Evolutionary conservation across 225 moss, liverwort and hornwort genomes (phyloP), one percentile per base, ranked within the genome.

Genomic region (Polytrichum formosum): DNA sequence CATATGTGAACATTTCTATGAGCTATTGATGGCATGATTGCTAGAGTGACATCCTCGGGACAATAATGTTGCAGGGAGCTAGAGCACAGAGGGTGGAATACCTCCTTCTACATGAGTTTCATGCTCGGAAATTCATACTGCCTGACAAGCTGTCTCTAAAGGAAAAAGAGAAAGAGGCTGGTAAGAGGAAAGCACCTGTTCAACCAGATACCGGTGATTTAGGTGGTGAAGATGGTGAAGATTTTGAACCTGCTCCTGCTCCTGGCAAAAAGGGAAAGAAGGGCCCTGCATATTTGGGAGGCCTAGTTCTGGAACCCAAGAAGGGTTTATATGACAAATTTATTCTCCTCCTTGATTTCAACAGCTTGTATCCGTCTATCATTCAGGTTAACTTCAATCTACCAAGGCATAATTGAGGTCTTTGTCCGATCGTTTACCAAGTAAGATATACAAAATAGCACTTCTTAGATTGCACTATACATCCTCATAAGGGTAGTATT

Each of bases 21-120:
- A 46, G 46, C 46, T 46, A 13, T 46, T 46, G 13, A 4, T 46
- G 13, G 16, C 46, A 13, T 46, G 46, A 13, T 46, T 46, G 13
- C 46, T 46, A 46, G 46, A 46, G 46, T 46, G 46, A 46, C 46
- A 46, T 46, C 46, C 46, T 46, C 13, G 46, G 46, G 46, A 46
- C 46, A 46, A 10, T 46, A 46, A 73, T 72, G 26, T 68, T 83
- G 66, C 80, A 98, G 98, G 98, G 98, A 76, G 91, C 85, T 73
- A 90, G 98, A 77, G 98, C 98, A 54, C 98, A 98, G 76, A 90
- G 98, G 76, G 98, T 98, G 66, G 98, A 98, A 68, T 98, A 87
- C 67, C 87, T 98, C 8, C 86, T 98, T 26, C 79, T 98, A 18
- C 98, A 98, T 76, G 98, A 98, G 67, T 98, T 98, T 70, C 90